These are phyloP conservation scores for Ilex asprella DNA, from an alignment of 257 asterid genomes.

Conservation along the genomic window DNA sequence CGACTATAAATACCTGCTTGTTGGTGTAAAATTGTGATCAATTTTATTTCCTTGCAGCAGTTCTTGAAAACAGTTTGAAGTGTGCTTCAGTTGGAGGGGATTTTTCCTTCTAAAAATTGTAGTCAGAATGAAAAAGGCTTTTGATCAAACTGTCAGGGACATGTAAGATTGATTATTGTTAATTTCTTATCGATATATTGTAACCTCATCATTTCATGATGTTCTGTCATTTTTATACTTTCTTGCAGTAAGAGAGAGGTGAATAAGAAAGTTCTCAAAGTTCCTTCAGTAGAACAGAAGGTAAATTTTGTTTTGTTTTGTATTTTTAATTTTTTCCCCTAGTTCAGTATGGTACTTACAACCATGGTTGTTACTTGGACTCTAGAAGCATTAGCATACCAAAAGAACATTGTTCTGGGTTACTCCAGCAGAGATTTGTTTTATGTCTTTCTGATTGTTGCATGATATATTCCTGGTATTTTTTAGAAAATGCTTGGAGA, in stretches of 20 bases:
- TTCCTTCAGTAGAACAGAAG: constrained; percentile 91
- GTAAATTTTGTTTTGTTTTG: constrained; percentile 27
- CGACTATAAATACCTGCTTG: too few species aligned
- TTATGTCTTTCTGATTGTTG: too few species aligned
- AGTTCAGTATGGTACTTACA: too few species aligned
- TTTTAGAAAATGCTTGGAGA: too few species aligned
- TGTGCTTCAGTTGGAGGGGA: neutral
- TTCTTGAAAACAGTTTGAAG: constrained; percentile 20
- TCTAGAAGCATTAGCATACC: too few species aligned
- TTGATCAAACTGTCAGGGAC: constrained; percentile 93
- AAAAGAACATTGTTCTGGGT: too few species aligned
- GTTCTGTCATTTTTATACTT: constrained; percentile 13
- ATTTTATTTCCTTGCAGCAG: constrained; percentile 7
- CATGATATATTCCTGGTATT: too few species aligned
- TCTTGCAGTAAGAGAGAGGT: constrained; percentile 94
- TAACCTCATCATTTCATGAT: neutral
- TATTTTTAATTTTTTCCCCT: neutral
- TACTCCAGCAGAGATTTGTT: too few species aligned
- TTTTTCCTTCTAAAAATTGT: constrained; percentile 26
- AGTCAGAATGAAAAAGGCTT: constrained; percentile 80
- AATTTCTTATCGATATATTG: too few species aligned
- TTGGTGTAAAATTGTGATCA: neutral
- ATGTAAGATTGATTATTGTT: constrained; percentile 44
- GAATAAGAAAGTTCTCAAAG: constrained; percentile 92
- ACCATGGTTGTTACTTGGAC: too few species aligned